Conservation (phyloP, 495 filamentous ascomycete genomes). For the Alectoria sarmentosa region DNA sequence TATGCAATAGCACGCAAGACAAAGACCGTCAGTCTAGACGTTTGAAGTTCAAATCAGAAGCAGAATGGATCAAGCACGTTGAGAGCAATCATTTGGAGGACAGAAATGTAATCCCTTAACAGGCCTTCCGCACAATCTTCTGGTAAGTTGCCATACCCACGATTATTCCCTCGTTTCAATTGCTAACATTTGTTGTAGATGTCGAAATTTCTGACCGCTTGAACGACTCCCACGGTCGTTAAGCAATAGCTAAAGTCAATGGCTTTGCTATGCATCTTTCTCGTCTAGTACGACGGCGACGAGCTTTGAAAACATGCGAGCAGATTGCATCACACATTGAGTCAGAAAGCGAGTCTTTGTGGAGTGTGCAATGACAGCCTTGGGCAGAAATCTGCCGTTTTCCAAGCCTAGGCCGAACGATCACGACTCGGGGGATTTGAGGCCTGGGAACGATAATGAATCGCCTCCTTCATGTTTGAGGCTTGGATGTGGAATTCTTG, state of each 20-base stretch:
- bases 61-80: constrained; percentile 53
- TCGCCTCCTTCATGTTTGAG: neutral
- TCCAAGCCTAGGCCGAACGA: too few species aligned
- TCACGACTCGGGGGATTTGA: neutral
- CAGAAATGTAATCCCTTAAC: constrained; percentile 60
- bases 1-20: constrained; percentile 26
- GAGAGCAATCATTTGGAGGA: constrained; percentile 50
- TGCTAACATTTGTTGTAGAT: constrained; percentile 14
- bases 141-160: constrained; percentile 36
- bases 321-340: neutral
- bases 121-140: constrained; percentile 46
- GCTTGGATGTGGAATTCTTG: neutral
- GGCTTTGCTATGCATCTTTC: neutral
- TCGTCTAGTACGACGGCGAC: neutral
- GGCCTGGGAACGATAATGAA: neutral
- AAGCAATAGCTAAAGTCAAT: constrained; percentile 4
- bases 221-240: neutral
- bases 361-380: too few species aligned
- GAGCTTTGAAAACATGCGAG: neutral
- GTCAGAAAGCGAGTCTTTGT: too few species aligned
- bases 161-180: too few species aligned
- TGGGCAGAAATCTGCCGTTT: too few species aligned
- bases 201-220: constrained; percentile 19
- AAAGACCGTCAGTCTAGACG: constrained; percentile 22
- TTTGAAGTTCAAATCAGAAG: constrained; percentile 30